phyloP scores from a whole-genome alignment of 2,329 filamentous ascomycete genomes.

The Aspergillus viridinutans region DNA sequence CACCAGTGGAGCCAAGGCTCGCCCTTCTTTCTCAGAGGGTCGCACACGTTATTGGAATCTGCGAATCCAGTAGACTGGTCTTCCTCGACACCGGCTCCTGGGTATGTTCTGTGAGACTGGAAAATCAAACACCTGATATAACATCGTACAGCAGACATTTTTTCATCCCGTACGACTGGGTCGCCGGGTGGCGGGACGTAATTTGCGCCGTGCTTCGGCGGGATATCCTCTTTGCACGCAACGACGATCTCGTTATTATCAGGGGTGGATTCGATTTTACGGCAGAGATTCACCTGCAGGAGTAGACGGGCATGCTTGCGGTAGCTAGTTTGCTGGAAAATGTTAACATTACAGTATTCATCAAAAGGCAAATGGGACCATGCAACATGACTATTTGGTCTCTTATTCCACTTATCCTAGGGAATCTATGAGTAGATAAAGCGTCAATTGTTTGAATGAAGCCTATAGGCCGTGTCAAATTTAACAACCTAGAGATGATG shows the following conservation, averaged over 20 bases:
- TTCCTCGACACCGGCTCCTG: too few species aligned
- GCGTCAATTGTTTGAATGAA: neutral
- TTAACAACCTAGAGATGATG: neutral
- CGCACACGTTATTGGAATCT: too few species aligned
- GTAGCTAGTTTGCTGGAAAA: neutral
- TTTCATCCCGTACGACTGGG: too few species aligned
- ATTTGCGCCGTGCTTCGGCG: neutral
- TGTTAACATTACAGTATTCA: neutral
- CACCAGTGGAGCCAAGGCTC: too few species aligned
- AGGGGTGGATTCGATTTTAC: neutral
- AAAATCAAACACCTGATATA: too few species aligned
- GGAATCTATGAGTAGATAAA: neutral
- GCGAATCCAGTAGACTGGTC: too few species aligned
- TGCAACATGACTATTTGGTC: neutral
- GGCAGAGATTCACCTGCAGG: too few species aligned
- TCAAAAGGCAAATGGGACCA: neutral
- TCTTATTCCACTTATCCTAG: neutral
- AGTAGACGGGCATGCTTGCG: neutral
- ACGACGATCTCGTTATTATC: neutral
- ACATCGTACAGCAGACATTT: too few species aligned
- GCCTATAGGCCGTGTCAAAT: neutral
- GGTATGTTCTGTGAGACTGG: too few species aligned
- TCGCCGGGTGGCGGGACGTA: neutral
- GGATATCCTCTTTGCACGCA: neutral
- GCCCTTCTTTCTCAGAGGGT: too few species aligned